Percentiles rank a stretch among this genome's conserved stretches.
phyloP scores from a whole-genome alignment of 2,329 filamentous ascomycete genomes.

The Pleurostoma richardsiae region DNA sequence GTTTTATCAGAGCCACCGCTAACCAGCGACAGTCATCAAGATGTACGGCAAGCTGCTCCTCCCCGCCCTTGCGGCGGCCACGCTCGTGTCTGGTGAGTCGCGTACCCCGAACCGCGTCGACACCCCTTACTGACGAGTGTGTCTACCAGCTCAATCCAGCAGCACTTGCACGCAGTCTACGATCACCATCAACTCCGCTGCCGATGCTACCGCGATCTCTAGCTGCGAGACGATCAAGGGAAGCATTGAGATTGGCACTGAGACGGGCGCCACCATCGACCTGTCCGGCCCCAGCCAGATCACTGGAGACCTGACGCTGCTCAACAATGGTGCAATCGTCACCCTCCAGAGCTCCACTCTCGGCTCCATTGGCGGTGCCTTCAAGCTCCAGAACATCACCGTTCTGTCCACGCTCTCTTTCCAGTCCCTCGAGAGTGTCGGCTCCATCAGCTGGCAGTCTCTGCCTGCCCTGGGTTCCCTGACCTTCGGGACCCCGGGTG shows the following conservation, averaged over 20 bases:
- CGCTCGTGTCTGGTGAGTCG: conserved; percentile 31
- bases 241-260: conserved; percentile 58
- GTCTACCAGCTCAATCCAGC: conserved; percentile 23
- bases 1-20: conserved; percentile 1
- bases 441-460: conserved; percentile 65
- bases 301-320: conserved; percentile 50
- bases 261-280: conserved; percentile 50
- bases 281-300: conserved; percentile 57
- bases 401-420: conserved; percentile 65
- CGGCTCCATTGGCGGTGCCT: conserved; percentile 60
- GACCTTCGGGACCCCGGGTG: conserved; percentile 44
- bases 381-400: conserved; percentile 65
- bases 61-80: conserved; percentile 32
- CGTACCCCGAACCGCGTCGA: neutral
- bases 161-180: conserved; percentile 28
- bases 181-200: conserved; percentile 57
- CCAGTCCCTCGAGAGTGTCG: conserved; percentile 58
- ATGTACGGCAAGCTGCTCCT: conserved; percentile 38
- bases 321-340: conserved; percentile 58
- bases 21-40: conserved; percentile 20
- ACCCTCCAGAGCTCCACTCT: conserved; percentile 59
- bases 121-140: neutral
- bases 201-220: conserved; percentile 54
- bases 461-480: conserved; percentile 55
- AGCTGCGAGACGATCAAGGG: conserved; percentile 66